Conservation (phyloP, 352 stramenopile species). For the Phytophthora pinifolia region DNA sequence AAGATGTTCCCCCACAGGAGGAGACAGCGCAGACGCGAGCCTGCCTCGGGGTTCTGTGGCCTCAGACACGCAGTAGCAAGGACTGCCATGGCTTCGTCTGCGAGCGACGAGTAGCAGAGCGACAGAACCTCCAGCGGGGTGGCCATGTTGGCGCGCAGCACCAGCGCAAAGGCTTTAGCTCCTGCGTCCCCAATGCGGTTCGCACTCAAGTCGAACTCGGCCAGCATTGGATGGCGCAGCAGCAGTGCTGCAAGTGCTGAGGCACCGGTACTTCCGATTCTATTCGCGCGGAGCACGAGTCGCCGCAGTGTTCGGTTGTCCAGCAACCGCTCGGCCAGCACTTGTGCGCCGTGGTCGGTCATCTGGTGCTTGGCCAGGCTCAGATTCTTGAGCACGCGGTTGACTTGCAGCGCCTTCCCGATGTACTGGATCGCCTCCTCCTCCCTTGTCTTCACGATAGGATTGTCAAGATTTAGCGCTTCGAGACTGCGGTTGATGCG, state of each 20-base stretch:
- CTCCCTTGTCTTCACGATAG: conserved; percentile 54
- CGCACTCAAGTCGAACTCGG: conserved; percentile 60
- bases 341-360: conserved; percentile 63
- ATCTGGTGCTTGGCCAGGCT: conserved; percentile 76
- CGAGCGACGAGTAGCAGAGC: conserved; percentile 62
- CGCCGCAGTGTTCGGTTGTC: conserved; percentile 61
- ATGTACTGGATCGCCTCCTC: conserved; percentile 74
- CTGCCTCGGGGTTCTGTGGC: conserved; percentile 29
- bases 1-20: conserved; percentile 79
- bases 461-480: conserved; percentile 63
- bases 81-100: conserved; percentile 45
- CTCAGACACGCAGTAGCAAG: conserved; percentile 44
- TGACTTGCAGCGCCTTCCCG: conserved; percentile 78
- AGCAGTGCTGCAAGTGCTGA: conserved; percentile 57
- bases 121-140: conserved; percentile 44
- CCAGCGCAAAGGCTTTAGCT: conserved; percentile 51
- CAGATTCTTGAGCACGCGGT: conserved; percentile 49
- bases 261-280: conserved; percentile 60
- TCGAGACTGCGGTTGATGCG: conserved; percentile 40
- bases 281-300: conserved; percentile 63
- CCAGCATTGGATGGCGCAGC: conserved; percentile 45
- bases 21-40: conserved; percentile 37
- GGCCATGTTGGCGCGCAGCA: conserved; percentile 43
- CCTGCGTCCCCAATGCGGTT: conserved; percentile 68
- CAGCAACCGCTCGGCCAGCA: conserved; percentile 69